These are phyloP conservation scores for Ananas comosus DNA, from an alignment of 176 grass and related monocot genomes.

Conservation along the genomic window DNA sequence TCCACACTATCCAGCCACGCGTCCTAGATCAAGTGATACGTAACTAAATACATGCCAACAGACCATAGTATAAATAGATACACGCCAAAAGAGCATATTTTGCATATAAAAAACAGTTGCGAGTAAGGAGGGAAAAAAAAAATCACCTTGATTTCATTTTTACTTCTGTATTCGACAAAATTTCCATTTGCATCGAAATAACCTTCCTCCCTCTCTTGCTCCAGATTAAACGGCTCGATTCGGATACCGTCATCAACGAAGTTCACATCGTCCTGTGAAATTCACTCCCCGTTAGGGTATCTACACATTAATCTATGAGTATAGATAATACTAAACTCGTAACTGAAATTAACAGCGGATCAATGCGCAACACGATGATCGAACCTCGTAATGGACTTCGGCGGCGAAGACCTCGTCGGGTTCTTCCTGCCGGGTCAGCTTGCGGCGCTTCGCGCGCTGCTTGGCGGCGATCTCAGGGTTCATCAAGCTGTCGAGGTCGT, in stretches of 20 bases:
- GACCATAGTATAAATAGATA: background rate
- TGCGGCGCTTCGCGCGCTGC: constrained; percentile 56
- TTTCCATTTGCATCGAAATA: constrained; percentile 94
- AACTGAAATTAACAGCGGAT: background rate
- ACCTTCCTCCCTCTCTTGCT: constrained; percentile 87
- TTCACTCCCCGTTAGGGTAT: background rate
- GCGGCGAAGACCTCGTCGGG: constrained; percentile 38
- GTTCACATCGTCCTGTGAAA: constrained; percentile 56
- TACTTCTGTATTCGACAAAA: constrained; percentile 69
- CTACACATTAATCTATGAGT: no score
- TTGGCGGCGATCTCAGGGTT: constrained; percentile 56
- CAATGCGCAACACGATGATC: background rate
- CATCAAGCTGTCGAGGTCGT: constrained; percentile 42
- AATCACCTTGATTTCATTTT: constrained; percentile 74
- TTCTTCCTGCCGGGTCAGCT: constrained; percentile 33
- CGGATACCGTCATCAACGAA: constrained; percentile 80
- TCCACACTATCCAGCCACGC: constrained; percentile 82
- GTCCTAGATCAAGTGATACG: constrained; percentile 48
- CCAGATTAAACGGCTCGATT: constrained; percentile 96
- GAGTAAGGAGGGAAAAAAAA: background rate
- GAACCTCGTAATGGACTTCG: constrained; percentile 74
- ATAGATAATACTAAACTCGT: background rate
- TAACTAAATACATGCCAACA: constrained; percentile 8
- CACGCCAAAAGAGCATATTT: background rate
- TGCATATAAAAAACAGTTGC: no score